Evolutionary conservation across 345 rosid species (phyloP).

Genomic region (Aquilaria sinensis): DNA sequence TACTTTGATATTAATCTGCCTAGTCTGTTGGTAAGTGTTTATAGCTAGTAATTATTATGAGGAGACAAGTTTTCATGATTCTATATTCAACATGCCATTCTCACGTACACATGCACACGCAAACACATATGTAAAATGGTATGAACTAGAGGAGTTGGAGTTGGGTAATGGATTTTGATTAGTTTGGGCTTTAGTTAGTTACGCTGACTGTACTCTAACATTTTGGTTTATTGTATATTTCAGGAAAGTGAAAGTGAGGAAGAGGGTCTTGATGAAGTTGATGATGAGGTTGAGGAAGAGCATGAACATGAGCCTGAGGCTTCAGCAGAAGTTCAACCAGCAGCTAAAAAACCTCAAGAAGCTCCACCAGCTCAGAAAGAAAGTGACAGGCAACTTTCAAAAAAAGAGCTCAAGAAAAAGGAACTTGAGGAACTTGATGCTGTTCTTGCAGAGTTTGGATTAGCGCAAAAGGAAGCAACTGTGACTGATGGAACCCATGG

Average conservation of each 20-base stretch:
- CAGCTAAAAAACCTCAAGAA: constrained; percentile 27
- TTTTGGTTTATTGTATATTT: constrained; percentile 6
- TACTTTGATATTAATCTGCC: no score
- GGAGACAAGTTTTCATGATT: no score
- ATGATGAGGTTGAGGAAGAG: constrained; percentile 46
- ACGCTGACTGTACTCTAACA: no score
- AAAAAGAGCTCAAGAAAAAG: constrained; percentile 58
- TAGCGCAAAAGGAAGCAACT: constrained; percentile 18
- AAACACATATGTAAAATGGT: no score
- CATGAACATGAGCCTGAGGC: constrained; percentile 34
- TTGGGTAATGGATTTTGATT: no score
- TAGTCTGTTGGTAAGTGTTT: no score
- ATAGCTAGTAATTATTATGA: no score
- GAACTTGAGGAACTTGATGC: constrained; percentile 63
- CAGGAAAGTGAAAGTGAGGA: constrained; percentile 54
- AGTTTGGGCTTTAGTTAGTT: no score
- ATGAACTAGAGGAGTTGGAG: no score
- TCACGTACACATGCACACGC: no score
- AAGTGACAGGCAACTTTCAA: constrained; percentile 49
- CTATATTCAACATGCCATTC: no score
- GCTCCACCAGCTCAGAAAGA: constrained; percentile 25
- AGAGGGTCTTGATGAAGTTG: constrained; percentile 37
- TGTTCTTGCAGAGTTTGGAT: constrained; percentile 49
- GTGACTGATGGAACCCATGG: constrained; percentile 33
- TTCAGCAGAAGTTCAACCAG: constrained; percentile 18